Evolutionary conservation across 2,329 filamentous ascomycete genomes (phyloP).

Genomic region (Zymoseptoria pseudotritici): DNA sequence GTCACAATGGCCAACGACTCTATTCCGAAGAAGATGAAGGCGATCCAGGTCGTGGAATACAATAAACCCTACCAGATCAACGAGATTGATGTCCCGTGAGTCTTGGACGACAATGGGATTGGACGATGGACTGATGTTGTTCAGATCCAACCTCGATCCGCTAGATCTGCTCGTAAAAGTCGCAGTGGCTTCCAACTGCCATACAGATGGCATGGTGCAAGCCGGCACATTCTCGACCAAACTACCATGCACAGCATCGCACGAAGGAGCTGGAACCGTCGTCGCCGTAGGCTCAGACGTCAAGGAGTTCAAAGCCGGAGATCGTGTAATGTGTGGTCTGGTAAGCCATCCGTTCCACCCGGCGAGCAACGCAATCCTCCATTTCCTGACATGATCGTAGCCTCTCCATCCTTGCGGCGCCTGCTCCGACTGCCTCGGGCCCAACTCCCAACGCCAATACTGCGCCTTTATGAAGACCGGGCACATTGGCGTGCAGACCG

Average conservation of each 20-base stretch:
- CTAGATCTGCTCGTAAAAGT: conserved; percentile 55
- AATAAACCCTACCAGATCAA: conserved; percentile 50
- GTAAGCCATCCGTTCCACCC: neutral
- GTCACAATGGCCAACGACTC: neutral
- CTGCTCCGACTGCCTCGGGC: conserved; percentile 47
- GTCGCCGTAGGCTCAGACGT: conserved; percentile 40
- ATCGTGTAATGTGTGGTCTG: conserved; percentile 51
- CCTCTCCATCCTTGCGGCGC: conserved; percentile 46
- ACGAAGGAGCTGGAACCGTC: conserved; percentile 52
- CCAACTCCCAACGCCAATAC: conserved; percentile 47
- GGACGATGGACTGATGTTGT: neutral
- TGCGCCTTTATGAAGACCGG: conserved; percentile 39
- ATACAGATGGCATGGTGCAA: conserved; percentile 53
- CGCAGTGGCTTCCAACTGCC: conserved; percentile 54
- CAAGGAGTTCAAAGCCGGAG: conserved; percentile 40
- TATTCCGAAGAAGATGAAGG: conserved; percentile 41
- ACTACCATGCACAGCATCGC: conserved; percentile 49
- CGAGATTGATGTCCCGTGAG: conserved; percentile 35
- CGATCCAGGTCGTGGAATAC: conserved; percentile 44
- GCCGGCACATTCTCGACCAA: conserved; percentile 42
- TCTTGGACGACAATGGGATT: neutral
- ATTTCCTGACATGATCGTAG: neutral
- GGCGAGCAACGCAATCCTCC: neutral
- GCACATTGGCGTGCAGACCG: conserved; percentile 42
- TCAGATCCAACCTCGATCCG: conserved; percentile 35